Base-by-base conservation (phyloP, 306 rosid genomes). In the Citrullus amarus region DNA sequence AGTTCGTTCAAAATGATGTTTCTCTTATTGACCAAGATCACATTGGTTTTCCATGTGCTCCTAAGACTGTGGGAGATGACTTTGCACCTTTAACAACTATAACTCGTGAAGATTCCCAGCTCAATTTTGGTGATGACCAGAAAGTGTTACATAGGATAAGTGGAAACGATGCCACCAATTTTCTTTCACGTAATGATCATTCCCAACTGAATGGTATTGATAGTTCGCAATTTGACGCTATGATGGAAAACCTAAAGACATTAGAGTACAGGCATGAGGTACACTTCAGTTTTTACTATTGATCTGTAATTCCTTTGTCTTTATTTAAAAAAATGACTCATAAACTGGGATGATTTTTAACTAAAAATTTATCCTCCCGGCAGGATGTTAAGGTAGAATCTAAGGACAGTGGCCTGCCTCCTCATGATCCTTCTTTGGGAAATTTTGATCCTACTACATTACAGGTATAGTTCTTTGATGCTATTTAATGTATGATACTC, bases 11-110 rank as follows among this genome's bases (percentile, higher is more conserved):
- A 75, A 83, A 81, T 66, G 90, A 89, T 67, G 86, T 85, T 55
- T 92, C 96, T 80, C 92, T 89, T 78, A 88, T 92, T 39, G 96
- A 89, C 83, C 96, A 92, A 89, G 97, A 92, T 85, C 87, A 81
- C 79, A 83, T 82, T 72, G 87, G 80, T 55, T 90, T 85, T 79
- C 70, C 91, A 13, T 66, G 94, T 68, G 78, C 83, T 8, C 60
- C 79, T 41, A 79, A 85, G 82, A 87, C 82, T 75, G 86, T 53
- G 75, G 91, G 80, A 65, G 93, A 87, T 43, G 85, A 85, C 78
- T 85, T 75, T 67, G 78, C 85, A 71, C 90, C 88, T 59, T 78
- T 71, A 76, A 82, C 80, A 41, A 76, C 80, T 60, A 76, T 44
- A 65, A 84, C 83, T 78, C 82, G 61, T 38, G 80, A 54, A 55